Base-by-base conservation (phyloP, 768 basidiomycete species). In the Boletus bicolor region DNA sequence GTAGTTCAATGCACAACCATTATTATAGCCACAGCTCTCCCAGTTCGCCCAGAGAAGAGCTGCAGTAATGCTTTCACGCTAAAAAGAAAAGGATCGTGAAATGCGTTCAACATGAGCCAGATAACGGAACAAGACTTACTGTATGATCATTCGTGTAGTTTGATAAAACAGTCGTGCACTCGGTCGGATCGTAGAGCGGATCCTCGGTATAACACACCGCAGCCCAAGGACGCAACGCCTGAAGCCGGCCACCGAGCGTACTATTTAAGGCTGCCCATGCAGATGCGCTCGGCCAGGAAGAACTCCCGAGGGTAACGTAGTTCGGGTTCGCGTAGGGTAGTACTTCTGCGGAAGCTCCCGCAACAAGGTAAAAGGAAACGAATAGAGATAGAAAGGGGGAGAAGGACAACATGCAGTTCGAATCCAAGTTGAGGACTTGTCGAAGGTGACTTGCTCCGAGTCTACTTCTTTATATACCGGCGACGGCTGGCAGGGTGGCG, bases 21-120 rank as follows among this genome's bases (percentile, higher is more conserved):
- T 49, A 2, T 49, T 48, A 4, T 54, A 50, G 21, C 64, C 60
- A 14, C 63, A 64, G 7, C 54, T 51, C 43, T 65, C 63, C 56
- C 59, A 64, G 57, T 65, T 64, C 9, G 55, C 3, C 63, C 64
- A 64, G 21, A 64, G 63, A 6, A 65, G 57, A 7, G 64, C 64
- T 1, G 63, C 37, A 8, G 63, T 6, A 0, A 44, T 9, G 19
- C 24, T 43, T 48, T 65, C 63, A 6, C 63, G 63, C 63, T 64
- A 30, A 34, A 28, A 12, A 3, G 1, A 19, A 19, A 19, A 19
- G 11, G 7, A 21, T n/a, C 37, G 3, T 21, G 17, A 36, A 37
- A 19, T 1, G 5, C 5, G 24, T 37, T 21, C 9, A 30, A 32
- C 24, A 8, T 11, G n/a, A 32, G 21, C 12, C 10, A 28, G 4